Percentiles rank a stretch among this genome's conserved stretches.
Evolutionary conservation across 129 eudicot genomes (phyloP).

Genomic region (Mikania micrantha): DNA sequence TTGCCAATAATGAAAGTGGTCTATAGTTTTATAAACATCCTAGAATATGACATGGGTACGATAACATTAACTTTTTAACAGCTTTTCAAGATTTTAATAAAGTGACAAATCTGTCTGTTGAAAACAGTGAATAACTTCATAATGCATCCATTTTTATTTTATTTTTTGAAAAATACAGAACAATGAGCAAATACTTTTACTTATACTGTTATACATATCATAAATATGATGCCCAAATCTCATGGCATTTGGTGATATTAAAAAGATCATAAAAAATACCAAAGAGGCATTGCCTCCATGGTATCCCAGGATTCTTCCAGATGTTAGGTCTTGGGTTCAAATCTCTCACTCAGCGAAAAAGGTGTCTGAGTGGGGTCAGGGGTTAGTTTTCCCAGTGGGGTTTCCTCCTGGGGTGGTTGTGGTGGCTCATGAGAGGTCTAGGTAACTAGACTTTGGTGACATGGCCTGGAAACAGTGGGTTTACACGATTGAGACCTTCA

Average conservation of each 20-base stretch:
- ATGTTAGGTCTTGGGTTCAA: no score
- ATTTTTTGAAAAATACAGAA: not conserved
- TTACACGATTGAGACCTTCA: no score
- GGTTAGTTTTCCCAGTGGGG: no score
- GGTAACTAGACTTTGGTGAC: no score
- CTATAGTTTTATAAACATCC: not conserved
- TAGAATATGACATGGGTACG: not conserved
- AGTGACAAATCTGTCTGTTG: not conserved
- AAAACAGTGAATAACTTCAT: not conserved
- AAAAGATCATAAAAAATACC: not conserved
- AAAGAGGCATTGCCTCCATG: no score
- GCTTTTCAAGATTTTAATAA: not conserved
- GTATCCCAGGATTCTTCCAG: no score
- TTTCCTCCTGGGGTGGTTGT: no score
- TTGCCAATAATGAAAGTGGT: not conserved
- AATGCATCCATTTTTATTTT: not conserved
- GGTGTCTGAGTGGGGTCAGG: no score
- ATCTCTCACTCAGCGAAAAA: no score
- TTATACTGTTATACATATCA: slow-evolving; percentile 14
- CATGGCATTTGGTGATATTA: not conserved
- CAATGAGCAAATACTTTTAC: not conserved
- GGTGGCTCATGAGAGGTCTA: no score
- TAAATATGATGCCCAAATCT: not conserved
- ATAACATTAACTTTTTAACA: not conserved
- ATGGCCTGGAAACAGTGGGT: no score